Conservation (phyloP, 345 rosid genomes). For the Adansonia digitata region DNA sequence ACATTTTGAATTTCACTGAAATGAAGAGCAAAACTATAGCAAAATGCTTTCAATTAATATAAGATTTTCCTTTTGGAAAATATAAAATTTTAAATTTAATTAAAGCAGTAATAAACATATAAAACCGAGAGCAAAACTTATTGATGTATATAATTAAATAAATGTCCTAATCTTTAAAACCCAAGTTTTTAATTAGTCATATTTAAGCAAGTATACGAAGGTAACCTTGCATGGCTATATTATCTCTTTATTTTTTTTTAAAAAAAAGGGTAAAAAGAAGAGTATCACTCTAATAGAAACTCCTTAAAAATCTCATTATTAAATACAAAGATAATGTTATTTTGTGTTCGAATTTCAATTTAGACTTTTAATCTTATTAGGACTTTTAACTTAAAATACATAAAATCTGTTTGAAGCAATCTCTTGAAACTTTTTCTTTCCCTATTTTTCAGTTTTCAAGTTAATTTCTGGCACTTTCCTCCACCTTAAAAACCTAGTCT, state of each 20-base stretch:
- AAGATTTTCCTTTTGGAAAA: too few species aligned
- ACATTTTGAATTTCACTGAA: neutral
- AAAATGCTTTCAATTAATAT: too few species aligned
- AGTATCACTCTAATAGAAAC: neutral
- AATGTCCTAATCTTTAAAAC: too few species aligned
- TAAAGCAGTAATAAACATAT: too few species aligned
- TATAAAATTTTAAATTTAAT: too few species aligned
- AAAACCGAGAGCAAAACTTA: too few species aligned
- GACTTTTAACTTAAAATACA: neutral
- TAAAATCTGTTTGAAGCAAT: too few species aligned
- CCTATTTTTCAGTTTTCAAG: neutral
- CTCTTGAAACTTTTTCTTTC: neutral
- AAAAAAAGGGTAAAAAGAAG: neutral
- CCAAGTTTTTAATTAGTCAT: too few species aligned
- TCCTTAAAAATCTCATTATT: neutral
- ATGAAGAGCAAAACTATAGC: neutral
- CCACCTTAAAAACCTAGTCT: neutral
- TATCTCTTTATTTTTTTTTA: too few species aligned
- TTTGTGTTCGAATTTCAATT: neutral
- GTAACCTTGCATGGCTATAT: too few species aligned
- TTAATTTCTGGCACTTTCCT: neutral
- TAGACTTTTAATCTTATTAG: neutral
- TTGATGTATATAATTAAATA: too few species aligned
- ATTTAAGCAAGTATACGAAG: too few species aligned
- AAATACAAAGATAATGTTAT: neutral